Evolutionary conservation across 1,284 basidiomycete species (phyloP).

Genomic region (Microbotryum violaceum): DNA sequence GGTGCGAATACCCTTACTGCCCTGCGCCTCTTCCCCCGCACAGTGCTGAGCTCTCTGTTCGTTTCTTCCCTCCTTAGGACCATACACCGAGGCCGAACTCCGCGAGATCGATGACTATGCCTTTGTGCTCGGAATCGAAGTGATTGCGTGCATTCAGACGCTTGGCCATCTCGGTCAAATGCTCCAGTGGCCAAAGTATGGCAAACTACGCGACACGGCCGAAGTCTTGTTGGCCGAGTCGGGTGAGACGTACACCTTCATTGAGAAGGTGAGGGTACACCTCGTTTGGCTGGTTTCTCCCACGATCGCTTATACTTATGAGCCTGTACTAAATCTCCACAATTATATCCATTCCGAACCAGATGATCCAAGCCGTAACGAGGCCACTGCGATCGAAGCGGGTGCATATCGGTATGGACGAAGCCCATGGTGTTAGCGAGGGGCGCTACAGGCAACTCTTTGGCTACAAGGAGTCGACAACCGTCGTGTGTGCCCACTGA

Average conservation of each 20-base stretch:
- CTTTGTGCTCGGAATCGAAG: slow-evolving; percentile 33
- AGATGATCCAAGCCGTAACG: slow-evolving; percentile 38
- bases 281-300: no score
- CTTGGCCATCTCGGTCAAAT: slow-evolving; percentile 43
- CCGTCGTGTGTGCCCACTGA: slow-evolving; percentile 21
- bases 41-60: background rate
- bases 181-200: slow-evolving; percentile 42
- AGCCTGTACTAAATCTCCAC: background rate
- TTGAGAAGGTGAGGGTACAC: slow-evolving; percentile 34
- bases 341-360: background rate
- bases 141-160: slow-evolving; percentile 40
- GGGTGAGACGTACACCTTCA: slow-evolving; percentile 38
- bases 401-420: slow-evolving; percentile 40
- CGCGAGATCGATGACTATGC: slow-evolving; percentile 41
- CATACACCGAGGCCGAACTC: slow-evolving; percentile 34
- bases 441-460: slow-evolving; percentile 40
- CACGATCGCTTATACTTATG: background rate
- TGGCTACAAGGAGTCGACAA: slow-evolving; percentile 39
- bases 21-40: background rate
- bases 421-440: slow-evolving; percentile 41
- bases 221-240: slow-evolving; percentile 41
- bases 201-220: slow-evolving; percentile 39
- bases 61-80: slow-evolving; percentile 19
- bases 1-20: slow-evolving; percentile 1
- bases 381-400: slow-evolving; percentile 38